Conservation (phyloP, 805 yeast species). For the Helenozyma baotianmanensis region DNA sequence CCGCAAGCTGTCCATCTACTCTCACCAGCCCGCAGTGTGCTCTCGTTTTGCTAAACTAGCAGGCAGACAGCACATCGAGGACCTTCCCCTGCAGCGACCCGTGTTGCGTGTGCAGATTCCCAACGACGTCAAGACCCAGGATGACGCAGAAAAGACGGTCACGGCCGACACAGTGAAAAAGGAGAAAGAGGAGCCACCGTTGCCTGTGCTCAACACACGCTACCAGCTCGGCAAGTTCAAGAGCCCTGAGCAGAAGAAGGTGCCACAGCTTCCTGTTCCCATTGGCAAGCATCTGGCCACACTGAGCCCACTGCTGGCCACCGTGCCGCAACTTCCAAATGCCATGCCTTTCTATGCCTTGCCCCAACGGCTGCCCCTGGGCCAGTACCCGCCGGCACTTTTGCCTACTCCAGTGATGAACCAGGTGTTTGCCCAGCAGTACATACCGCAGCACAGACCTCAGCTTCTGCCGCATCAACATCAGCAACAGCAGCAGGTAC, state of each 20-base stretch:
- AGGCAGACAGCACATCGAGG: slow-evolving; percentile 5
- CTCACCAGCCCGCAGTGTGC: slow-evolving; percentile 9
- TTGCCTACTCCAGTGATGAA: slow-evolving; percentile 32
- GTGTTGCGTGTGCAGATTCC: slow-evolving; percentile 66
- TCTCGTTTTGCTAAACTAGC: slow-evolving; percentile 9
- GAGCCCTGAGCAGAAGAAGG: slow-evolving; percentile 13
- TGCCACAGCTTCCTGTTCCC: slow-evolving; percentile 29
- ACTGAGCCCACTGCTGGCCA: slow-evolving; percentile 34
- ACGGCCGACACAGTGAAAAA: slow-evolving; percentile 30
- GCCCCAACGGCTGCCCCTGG: slow-evolving; percentile 27
- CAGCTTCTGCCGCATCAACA: background rate
- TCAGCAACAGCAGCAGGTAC: background rate
- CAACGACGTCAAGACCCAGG: slow-evolving; percentile 30
- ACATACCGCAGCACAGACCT: slow-evolving; percentile 2
- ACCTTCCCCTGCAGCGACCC: slow-evolving; percentile 40
- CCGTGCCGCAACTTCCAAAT: slow-evolving; percentile 35
- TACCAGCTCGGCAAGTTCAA: slow-evolving; percentile 13
- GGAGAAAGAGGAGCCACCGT: slow-evolving; percentile 6
- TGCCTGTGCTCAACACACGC: slow-evolving; percentile 7
- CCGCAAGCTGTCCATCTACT: slow-evolving; percentile 10
- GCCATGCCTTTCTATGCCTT: slow-evolving; percentile 19
- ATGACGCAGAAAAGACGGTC: slow-evolving; percentile 40
- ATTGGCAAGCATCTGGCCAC: slow-evolving; percentile 38
- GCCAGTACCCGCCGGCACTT: slow-evolving; percentile 16
- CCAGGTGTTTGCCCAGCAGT: slow-evolving; percentile 30